Evolutionary conservation across 306 rosid species (phyloP).

Genomic region (Glycine soja): DNA sequence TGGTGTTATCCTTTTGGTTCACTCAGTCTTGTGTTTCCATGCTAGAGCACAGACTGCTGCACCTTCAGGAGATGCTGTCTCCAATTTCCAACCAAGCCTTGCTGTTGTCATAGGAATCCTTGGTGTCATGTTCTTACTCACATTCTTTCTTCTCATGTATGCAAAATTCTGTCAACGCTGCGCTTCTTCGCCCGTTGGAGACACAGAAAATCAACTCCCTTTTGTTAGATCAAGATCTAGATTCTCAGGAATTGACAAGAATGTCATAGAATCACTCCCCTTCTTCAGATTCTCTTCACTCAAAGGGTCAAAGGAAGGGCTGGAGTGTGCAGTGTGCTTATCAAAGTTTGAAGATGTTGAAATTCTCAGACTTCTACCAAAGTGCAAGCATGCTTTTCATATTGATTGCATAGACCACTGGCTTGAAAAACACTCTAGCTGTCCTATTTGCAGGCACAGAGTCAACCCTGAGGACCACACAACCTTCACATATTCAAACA

Average conservation of each 20-base stretch:
- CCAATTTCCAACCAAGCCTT: constrained; percentile 71
- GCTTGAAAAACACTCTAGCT: constrained; percentile 92
- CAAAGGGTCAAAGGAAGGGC: constrained; percentile 84
- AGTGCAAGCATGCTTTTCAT: constrained; percentile 94
- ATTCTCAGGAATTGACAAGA: constrained; percentile 83
- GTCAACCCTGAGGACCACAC: constrained; percentile 71
- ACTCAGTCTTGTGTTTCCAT: constrained; percentile 47
- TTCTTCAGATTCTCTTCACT: constrained; percentile 87
- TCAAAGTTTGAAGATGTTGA: constrained; percentile 88
- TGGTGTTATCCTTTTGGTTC: constrained; percentile 44
- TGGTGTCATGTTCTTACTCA: constrained; percentile 60
- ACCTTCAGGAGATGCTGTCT: constrained; percentile 36
- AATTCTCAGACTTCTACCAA: constrained; percentile 78
- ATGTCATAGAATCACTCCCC: constrained; percentile 92
- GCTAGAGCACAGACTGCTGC: constrained; percentile 56
- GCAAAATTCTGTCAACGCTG: constrained; percentile 64
- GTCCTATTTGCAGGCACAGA: constrained; percentile 88
- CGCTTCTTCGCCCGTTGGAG: not conserved
- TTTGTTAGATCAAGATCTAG: constrained; percentile 66
- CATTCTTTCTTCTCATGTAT: constrained; percentile 69
- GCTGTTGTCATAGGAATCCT: constrained; percentile 73
- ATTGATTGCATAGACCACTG: constrained; percentile 86
- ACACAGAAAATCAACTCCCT: constrained; percentile 42
- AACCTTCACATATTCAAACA: constrained; percentile 62
- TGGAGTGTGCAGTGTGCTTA: constrained; percentile 87